phyloP scores from a whole-genome alignment of 2,329 filamentous ascomycete species.

The Penicillium sp. region DNA sequence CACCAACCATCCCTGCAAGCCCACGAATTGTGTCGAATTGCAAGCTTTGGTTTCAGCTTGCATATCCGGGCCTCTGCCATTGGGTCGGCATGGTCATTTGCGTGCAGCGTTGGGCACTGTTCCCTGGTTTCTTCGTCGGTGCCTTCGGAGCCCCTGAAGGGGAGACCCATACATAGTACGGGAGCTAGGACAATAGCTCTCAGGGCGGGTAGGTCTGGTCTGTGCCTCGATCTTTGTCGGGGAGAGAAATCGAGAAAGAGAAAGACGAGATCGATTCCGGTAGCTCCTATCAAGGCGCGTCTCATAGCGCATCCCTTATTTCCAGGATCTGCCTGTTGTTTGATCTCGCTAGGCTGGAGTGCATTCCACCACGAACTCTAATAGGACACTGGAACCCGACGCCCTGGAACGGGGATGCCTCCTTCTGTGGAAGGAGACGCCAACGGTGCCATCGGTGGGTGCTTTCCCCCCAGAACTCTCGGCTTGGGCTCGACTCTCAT shows the following conservation, averaged over 20 bases:
- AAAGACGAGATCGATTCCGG: not conserved
- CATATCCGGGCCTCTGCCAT: no score
- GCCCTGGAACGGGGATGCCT: constrained; percentile 11
- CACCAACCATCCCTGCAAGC: not conserved
- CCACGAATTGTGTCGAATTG: not conserved
- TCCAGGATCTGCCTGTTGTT: not conserved
- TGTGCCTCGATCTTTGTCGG: not conserved
- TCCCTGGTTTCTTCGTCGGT: not conserved
- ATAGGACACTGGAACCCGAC: constrained; percentile 13
- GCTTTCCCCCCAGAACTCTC: not conserved
- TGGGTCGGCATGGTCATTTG: not conserved
- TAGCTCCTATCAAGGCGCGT: not conserved
- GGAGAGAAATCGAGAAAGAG: not conserved
- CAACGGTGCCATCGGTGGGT: not conserved
- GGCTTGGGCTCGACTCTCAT: not conserved
- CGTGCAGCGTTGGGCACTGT: not conserved
- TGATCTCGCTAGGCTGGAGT: not conserved
- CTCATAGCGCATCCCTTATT: not conserved
- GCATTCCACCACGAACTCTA: constrained; percentile 5
- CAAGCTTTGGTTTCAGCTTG: not conserved
- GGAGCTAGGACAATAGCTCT: constrained; percentile 1
- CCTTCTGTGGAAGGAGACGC: constrained; percentile 8
- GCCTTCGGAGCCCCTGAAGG: not conserved
- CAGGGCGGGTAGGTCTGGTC: not conserved
- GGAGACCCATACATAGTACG: constrained; percentile 5